Conservation (phyloP, 1,284 basidiomycete species). For the Fomitopsis betulina region DNA sequence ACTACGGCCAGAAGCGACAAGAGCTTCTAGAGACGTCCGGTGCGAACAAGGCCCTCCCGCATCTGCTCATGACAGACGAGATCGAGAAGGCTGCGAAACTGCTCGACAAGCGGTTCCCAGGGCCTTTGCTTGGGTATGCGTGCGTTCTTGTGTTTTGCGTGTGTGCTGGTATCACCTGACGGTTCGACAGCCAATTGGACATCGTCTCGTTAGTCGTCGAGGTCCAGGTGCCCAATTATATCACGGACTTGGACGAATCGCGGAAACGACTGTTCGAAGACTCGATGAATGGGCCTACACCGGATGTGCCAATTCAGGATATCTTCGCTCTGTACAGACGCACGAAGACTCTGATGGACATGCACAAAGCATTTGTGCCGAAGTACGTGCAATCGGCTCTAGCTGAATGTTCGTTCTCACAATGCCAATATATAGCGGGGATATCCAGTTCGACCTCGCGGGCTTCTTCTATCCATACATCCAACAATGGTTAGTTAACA, state of each 20-base stretch:
- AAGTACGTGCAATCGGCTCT: conserved; percentile 40
- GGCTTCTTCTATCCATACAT: conserved; percentile 88
- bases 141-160: neutral
- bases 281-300: conserved; percentile 74
- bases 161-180: neutral
- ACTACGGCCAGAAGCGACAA: conserved; percentile 67
- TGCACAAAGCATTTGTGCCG: conserved; percentile 80
- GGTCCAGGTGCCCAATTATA: conserved; percentile 68
- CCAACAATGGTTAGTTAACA: conserved; percentile 85
- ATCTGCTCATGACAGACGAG: conserved; percentile 83
- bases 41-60: conserved; percentile 74
- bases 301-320: conserved; percentile 82
- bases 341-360: conserved; percentile 65
- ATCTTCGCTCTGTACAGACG: conserved; percentile 84
- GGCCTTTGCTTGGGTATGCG: conserved; percentile 73
- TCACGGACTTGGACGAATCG: conserved; percentile 72
- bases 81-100: conserved; percentile 83
- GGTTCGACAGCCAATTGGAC: conserved; percentile 58
- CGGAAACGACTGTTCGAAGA: conserved; percentile 71
- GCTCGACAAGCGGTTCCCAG: conserved; percentile 81
- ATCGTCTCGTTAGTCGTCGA: conserved; percentile 76
- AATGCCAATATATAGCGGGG: conserved; percentile 35
- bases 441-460: conserved; percentile 62
- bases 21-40: conserved; percentile 65
- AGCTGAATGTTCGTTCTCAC: neutral